Base-by-base conservation (phyloP, 805 yeast genomes). In the Kodamaea fukazawae region DNA sequence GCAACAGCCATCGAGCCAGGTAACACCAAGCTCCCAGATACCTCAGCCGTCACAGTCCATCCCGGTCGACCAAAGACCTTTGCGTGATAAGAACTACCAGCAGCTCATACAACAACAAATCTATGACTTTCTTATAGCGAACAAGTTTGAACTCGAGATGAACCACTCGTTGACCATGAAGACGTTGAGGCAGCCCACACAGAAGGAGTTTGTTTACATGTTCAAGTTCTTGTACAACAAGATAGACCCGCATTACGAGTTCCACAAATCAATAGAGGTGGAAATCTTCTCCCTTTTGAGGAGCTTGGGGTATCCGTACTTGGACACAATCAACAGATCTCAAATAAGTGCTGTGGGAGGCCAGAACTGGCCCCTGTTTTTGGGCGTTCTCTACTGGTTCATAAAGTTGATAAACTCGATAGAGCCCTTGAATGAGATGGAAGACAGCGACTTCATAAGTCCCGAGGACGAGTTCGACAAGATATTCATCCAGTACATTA, bases 271-370 rank as follows among this genome's bases (percentile, higher is more conserved):
- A 11, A 73, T 85, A 25, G 96, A 88, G 46, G 71, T 76, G 34
- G 96, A 89, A 46, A 84, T 88, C 3, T 83, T 81, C 45, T 71
- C 75, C 13, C 63, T 86, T 13, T 63, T 89, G 50, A 82, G 78
- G 54, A 71, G 70, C 27, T 58, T 88, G 44, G 77, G 76, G 35
- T 89, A 89, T 52, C 96, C 97, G 1, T 87, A 83, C 57, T 60
- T 87, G 42, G 95, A 85, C 29, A 69, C 86, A 0, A 80, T 90
- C 29, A 86, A 83, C 58, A 82, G 89, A 53, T 83, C 93, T 1
- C 95, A 87, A 55, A 81, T 89, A 28, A 79, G 89, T 28, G 96
- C 96, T 0, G 96, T 87, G 9, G 96, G 96, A 4, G 95, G 96
- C 2, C 80, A 83, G 35, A 81, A 80, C 48, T 89, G 96, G 96